Conservation (phyloP, 495 filamentous ascomycete species). For the Achaetomiella virescens region DNA sequence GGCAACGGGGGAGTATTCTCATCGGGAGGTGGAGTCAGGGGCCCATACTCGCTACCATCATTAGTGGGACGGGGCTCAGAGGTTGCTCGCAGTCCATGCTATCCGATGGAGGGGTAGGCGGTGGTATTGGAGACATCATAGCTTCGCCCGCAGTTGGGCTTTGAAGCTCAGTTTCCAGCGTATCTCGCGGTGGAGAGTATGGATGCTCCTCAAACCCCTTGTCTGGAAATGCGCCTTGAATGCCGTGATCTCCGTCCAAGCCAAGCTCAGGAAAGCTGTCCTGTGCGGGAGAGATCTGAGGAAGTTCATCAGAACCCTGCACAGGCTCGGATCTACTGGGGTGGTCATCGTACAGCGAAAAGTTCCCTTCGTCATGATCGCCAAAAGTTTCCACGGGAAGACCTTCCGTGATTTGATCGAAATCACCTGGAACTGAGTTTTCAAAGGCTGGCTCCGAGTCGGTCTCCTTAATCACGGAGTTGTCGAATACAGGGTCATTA, state of each 20-base stretch:
- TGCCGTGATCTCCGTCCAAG: not conserved
- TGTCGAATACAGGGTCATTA: not conserved
- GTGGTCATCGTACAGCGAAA: not conserved
- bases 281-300: not conserved
- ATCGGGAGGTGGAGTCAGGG: slow-evolving; percentile 2
- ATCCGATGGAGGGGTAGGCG: not conserved
- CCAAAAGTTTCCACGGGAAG: not conserved
- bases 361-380: not conserved
- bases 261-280: not conserved
- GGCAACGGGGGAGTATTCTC: not conserved
- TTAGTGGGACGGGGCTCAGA: not conserved
- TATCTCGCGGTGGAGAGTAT: not conserved
- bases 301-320: not conserved
- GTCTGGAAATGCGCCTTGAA: not conserved
- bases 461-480: not conserved
- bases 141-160: not conserved
- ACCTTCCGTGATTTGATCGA: not conserved
- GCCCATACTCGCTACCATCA: slow-evolving; percentile 6
- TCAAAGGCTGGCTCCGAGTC: not conserved
- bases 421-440: not conserved
- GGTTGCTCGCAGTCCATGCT: not conserved
- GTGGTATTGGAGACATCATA: slow-evolving; percentile 6
- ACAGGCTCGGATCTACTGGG: no score
- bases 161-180: not conserved
- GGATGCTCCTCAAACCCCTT: not conserved